Evolutionary conservation across 2,329 filamentous ascomycete genomes (phyloP).

Genomic region (Trichoderma guizhouense): DNA sequence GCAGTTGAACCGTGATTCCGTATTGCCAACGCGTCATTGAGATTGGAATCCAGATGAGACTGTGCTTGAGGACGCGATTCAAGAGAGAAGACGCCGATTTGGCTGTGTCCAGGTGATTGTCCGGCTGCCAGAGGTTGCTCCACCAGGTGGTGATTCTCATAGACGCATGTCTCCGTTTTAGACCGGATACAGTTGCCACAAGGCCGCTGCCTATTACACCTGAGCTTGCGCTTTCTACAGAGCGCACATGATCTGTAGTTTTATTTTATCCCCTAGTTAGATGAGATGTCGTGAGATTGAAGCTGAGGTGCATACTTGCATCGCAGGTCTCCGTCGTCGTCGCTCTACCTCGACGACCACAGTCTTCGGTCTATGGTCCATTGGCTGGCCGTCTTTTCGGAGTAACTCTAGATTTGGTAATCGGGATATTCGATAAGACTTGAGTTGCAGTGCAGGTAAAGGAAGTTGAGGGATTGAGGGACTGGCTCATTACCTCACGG

Average conservation of each 20-base stretch:
- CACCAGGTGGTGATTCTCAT: constrained; percentile 25
- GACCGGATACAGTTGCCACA: constrained; percentile 42
- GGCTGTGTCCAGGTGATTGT: not conserved
- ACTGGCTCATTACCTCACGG: not conserved
- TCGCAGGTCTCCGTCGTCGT: constrained; percentile 29
- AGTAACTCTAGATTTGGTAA: not conserved
- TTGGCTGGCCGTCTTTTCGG: not conserved
- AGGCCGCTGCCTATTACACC: constrained; percentile 40
- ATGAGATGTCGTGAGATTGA: not conserved
- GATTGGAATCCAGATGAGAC: not conserved
- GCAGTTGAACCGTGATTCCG: not conserved
- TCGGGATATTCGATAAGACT: not conserved
- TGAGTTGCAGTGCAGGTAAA: not conserved
- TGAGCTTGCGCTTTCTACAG: constrained; percentile 43
- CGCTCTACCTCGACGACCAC: constrained; percentile 25
- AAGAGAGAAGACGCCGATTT: not conserved
- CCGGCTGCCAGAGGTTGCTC: not conserved
- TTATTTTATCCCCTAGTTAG: not conserved
- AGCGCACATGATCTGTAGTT: constrained; percentile 38
- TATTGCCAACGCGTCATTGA: not conserved
- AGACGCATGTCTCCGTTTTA: constrained; percentile 34
- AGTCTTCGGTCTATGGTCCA: not conserved
- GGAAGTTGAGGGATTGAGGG: not conserved
- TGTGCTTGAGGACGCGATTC: not conserved
- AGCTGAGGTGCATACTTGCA: constrained; percentile 23